phyloP scores from a whole-genome alignment of 169 alveolate species.

The Besnoitia besnoiti region DNA sequence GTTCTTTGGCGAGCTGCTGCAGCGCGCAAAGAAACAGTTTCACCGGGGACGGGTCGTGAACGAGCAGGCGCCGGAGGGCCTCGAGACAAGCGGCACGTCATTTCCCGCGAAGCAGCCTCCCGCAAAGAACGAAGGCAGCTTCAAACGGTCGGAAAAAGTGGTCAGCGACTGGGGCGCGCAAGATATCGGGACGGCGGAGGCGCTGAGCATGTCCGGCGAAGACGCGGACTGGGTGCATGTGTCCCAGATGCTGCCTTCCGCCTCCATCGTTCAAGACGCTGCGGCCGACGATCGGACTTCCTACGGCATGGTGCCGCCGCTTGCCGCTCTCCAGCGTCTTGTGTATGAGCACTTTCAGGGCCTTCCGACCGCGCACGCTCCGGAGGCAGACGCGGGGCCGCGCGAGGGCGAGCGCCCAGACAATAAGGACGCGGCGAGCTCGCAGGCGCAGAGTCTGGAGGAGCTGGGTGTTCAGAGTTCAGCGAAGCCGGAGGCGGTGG shows the following conservation, averaged over 20 bases:
- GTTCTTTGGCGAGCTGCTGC: background rate
- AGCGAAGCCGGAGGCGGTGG: background rate
- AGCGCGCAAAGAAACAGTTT: background rate
- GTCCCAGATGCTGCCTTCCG: background rate
- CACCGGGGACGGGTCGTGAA: background rate
- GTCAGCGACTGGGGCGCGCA: background rate
- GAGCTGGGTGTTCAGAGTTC: background rate
- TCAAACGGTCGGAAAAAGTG: background rate
- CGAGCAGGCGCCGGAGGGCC: background rate
- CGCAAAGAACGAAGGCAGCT: background rate
- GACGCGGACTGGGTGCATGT: background rate
- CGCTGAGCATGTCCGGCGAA: background rate
- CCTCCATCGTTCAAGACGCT: background rate
- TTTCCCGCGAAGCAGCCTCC: no score
- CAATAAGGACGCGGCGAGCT: background rate
- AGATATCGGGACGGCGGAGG: background rate
- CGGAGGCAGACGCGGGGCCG: background rate
- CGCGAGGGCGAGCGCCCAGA: no score
- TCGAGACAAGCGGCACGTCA: no score
- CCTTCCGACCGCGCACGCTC: background rate
- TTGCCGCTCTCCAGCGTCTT: background rate
- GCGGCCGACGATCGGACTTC: background rate
- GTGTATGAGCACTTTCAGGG: slow-evolving; percentile 9
- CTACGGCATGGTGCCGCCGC: background rate
- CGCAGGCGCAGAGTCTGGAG: background rate